phyloP scores from a whole-genome alignment of 345 rosid species.

The Raphanus sativus region DNA sequence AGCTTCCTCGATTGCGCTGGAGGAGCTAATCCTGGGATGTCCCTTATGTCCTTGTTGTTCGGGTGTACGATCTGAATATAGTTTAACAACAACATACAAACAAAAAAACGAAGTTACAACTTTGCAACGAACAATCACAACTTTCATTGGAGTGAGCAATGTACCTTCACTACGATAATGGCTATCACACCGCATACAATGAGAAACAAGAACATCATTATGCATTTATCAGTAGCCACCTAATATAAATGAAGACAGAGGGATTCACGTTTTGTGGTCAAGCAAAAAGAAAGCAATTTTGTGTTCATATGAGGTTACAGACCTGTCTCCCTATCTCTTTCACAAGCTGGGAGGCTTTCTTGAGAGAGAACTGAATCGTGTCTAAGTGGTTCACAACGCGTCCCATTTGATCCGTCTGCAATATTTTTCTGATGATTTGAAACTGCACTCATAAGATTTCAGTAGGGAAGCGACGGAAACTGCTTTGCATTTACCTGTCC shows the following conservation, averaged over 20 bases:
- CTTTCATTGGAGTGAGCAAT: not conserved
- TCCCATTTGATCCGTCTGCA: slow-evolving; percentile 99
- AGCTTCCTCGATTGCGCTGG: slow-evolving; percentile 93
- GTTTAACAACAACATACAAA: slow-evolving; percentile 5
- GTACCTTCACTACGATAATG: slow-evolving; percentile 94
- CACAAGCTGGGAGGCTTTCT: slow-evolving; percentile 97
- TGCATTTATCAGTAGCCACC: slow-evolving; percentile 99
- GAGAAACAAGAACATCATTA: slow-evolving; percentile 86
- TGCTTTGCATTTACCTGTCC: slow-evolving; percentile 66
- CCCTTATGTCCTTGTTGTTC: slow-evolving; percentile 82
- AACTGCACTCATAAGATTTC: not conserved
- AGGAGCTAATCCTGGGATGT: slow-evolving; percentile 98
- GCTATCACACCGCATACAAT: slow-evolving; percentile 93
- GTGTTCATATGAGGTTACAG: slow-evolving; percentile 20
- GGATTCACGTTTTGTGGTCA: slow-evolving; percentile 9
- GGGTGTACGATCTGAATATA: slow-evolving; percentile 79
- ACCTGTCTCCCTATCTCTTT: slow-evolving; percentile 99
- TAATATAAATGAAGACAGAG: slow-evolving; percentile 26
- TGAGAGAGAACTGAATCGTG: slow-evolving; percentile 94
- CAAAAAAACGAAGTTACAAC: slow-evolving; percentile 2
- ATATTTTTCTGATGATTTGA: not conserved
- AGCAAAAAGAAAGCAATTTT: not conserved
- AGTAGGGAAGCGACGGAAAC: not conserved
- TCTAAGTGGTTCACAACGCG: slow-evolving; percentile 94
- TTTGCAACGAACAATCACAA: slow-evolving; percentile 23